Percentiles rank a stretch among this genome's conserved stretches.
These are phyloP conservation scores for Claviceps sp. DNA, from an alignment of 2,329 filamentous ascomycete genomes.

Conservation along the genomic window DNA sequence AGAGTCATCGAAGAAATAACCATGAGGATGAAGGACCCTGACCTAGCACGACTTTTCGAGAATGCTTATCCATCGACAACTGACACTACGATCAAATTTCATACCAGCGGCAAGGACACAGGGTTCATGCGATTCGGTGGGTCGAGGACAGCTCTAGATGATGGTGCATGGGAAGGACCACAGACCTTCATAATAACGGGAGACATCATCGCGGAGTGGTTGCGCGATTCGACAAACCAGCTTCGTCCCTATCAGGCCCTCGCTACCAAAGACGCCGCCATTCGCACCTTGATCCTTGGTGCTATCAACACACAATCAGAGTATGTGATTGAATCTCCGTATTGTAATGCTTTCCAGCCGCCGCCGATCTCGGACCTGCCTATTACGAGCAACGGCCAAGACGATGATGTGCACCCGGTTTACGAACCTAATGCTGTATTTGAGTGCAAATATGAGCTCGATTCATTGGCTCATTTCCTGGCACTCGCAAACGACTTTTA, in stretches of 20 bases:
- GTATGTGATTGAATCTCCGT: slow-evolving; percentile 86
- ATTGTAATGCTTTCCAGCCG: slow-evolving; percentile 97
- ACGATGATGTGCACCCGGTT: slow-evolving; percentile 70
- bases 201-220: slow-evolving; percentile 87
- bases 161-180: slow-evolving; percentile 62
- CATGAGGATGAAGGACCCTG: slow-evolving; percentile 64
- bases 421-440: slow-evolving; percentile 82
- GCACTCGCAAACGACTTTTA: slow-evolving; percentile 77
- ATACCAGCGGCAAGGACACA: slow-evolving; percentile 47
- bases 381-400: slow-evolving; percentile 63
- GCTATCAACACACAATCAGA: slow-evolving; percentile 95
- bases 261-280: slow-evolving; percentile 64
- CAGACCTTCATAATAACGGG: slow-evolving; percentile 92
- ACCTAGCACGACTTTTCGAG: slow-evolving; percentile 84
- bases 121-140: slow-evolving; percentile 22
- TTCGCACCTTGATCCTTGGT: slow-evolving; percentile 71
- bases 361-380: slow-evolving; percentile 68
- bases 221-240: slow-evolving; percentile 88
- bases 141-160: slow-evolving; percentile 24
- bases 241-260: slow-evolving; percentile 78
- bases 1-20: slow-evolving; percentile 76
- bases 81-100: slow-evolving; percentile 82
- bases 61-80: slow-evolving; percentile 82
- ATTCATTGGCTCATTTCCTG: slow-evolving; percentile 87
- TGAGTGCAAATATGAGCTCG: slow-evolving; percentile 98